These are phyloP conservation scores for Rhynchosporium agropyri DNA, from an alignment of 2,329 filamentous ascomycete species.

Conservation along the genomic window DNA sequence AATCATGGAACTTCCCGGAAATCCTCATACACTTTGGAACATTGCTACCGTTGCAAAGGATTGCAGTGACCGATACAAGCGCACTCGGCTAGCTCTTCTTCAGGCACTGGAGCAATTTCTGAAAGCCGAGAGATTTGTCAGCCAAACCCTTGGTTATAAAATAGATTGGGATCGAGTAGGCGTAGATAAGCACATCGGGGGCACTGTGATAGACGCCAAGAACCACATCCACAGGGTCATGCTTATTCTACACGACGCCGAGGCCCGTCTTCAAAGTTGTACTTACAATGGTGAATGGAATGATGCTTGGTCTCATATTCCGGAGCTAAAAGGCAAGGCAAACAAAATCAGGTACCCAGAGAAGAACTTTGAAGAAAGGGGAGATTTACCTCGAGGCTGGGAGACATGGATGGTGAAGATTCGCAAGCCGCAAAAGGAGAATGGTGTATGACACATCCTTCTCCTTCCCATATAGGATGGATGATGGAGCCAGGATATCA, in stretches of 20 bases:
- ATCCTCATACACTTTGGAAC: not conserved
- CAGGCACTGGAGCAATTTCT: not conserved
- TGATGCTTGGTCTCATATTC: not conserved
- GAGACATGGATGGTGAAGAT: no score
- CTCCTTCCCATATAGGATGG: no score
- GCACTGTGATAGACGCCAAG: no score
- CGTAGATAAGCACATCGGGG: no score
- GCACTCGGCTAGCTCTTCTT: not conserved
- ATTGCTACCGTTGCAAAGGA: not conserved
- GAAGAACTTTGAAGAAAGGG: no score
- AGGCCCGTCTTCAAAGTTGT: not conserved
- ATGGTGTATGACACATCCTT: no score
- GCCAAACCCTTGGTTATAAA: not conserved
- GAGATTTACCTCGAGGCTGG: no score
- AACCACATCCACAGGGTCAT: not conserved
- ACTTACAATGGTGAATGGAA: not conserved
- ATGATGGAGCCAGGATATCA: no score
- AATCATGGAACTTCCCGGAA: not conserved
- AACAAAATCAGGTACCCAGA: no score
- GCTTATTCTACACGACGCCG: not conserved
- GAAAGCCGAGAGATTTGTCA: not conserved
- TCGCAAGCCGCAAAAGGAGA: no score
- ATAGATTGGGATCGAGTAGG: not conserved
- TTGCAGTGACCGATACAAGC: not conserved
- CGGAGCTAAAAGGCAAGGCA: no score